Percentiles rank a stretch among this genome's conserved stretches.
Conservation (phyloP, 768 basidiomycete species). For the Paxillus rubicundulus region DNA sequence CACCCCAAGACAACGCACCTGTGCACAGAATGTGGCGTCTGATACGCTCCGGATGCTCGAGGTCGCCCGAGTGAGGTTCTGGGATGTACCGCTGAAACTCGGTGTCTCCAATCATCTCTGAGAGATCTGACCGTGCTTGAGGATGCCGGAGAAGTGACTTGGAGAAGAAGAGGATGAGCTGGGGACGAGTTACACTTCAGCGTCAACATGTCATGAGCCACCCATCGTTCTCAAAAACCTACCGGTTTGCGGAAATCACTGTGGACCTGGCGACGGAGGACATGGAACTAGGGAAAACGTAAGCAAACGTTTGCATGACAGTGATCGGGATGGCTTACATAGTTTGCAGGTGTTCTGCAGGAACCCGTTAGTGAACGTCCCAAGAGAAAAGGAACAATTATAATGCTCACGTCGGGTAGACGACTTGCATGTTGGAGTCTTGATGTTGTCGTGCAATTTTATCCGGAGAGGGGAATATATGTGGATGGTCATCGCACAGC, state of each 20-base stretch:
- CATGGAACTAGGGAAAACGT: conserved; percentile 63
- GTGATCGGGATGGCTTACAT: conserved; percentile 42
- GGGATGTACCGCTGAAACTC: conserved; percentile 89
- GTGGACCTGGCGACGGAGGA: conserved; percentile 89
- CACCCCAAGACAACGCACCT: conserved; percentile 37
- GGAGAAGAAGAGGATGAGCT: conserved; percentile 94
- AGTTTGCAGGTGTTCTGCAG: conserved; percentile 84
- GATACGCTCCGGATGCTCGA: conserved; percentile 79
- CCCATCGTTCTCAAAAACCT: conserved; percentile 18
- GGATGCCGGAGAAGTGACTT: conserved; percentile 92
- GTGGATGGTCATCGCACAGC: conserved; percentile 92
- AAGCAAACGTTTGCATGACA: not conserved
- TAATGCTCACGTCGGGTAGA: conserved; percentile 82
- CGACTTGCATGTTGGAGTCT: conserved; percentile 97
- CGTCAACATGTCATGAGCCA: not conserved
- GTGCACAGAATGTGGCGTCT: conserved; percentile 85
- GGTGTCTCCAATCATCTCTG: conserved; percentile 83
- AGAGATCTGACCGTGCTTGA: conserved; percentile 72
- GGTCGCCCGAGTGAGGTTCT: conserved; percentile 65
- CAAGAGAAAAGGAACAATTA: not conserved
- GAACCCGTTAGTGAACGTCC: not conserved
- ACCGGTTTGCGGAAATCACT: conserved; percentile 96
- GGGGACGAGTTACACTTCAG: conserved; percentile 1
- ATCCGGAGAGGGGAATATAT: conserved; percentile 78
- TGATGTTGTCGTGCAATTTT: conserved; percentile 91